These are phyloP conservation scores for Aspergillus ellipticus DNA, from an alignment of 495 filamentous ascomycete species.

Conservation along the genomic window DNA sequence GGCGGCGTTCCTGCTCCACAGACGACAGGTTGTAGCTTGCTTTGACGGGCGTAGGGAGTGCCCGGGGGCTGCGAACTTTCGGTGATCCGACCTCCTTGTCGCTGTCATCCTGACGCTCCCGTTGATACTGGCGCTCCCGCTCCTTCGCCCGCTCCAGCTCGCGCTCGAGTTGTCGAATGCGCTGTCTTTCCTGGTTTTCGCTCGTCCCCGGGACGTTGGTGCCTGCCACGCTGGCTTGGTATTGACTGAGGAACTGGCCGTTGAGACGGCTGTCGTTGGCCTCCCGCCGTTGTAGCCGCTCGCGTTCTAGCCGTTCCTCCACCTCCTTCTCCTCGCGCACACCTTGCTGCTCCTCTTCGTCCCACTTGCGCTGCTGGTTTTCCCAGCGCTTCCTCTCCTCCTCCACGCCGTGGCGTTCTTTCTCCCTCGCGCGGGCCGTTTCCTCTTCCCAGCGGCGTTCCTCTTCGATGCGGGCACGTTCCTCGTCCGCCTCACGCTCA, in stretches of 20 bases:
- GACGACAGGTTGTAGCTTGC: slow-evolving; percentile 64
- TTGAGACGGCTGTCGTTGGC: slow-evolving; percentile 64
- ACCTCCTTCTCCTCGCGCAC: slow-evolving; percentile 69
- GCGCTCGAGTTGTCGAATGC: slow-evolving; percentile 77
- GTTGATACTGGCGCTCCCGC: slow-evolving; percentile 79
- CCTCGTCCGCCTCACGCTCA: slow-evolving; percentile 68
- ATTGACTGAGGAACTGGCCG: slow-evolving; percentile 83
- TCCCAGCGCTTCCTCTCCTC: slow-evolving; percentile 80
- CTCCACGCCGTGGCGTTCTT: slow-evolving; percentile 65
- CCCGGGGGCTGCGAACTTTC: slow-evolving; percentile 34
- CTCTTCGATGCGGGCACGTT: slow-evolving; percentile 63
- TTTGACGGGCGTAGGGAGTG: slow-evolving; percentile 47
- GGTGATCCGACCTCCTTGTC: slow-evolving; percentile 33
- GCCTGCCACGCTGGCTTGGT: slow-evolving; percentile 55
- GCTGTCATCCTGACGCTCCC: slow-evolving; percentile 62
- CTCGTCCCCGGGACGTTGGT: slow-evolving; percentile 4
- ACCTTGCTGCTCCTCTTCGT: slow-evolving; percentile 72
- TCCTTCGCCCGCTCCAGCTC: slow-evolving; percentile 83
- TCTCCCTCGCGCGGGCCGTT: slow-evolving; percentile 60
- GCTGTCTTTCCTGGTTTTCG: slow-evolving; percentile 51
- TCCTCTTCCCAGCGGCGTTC: slow-evolving; percentile 79
- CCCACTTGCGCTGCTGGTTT: slow-evolving; percentile 79
- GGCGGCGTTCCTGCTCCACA: slow-evolving; percentile 70
- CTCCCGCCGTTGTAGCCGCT: slow-evolving; percentile 58
- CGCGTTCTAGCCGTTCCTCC: slow-evolving; percentile 61